These are phyloP conservation scores for Castanea mollissima DNA, from an alignment of 306 rosid genomes.

Conservation along the genomic window DNA sequence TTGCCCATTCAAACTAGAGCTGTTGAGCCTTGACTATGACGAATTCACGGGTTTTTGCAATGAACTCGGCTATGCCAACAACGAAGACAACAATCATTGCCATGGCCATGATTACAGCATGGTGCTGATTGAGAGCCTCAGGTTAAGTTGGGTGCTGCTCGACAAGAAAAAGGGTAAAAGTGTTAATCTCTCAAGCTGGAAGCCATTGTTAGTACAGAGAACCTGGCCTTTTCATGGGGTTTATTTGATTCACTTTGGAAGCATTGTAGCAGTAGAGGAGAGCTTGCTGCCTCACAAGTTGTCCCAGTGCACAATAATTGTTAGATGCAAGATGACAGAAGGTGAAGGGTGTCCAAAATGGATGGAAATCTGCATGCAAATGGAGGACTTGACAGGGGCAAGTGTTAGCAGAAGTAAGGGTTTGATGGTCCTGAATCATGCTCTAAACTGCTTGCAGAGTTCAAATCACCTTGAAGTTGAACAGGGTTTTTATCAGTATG, in stretches of 20 bases:
- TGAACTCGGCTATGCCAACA: not conserved
- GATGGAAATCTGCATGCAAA: not conserved
- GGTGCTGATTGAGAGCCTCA: not conserved
- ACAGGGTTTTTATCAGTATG: not conserved
- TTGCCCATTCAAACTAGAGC: not conserved
- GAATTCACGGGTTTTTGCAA: not conserved
- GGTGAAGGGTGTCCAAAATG: not conserved
- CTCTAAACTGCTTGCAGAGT: not conserved
- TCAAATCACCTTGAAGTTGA: not conserved
- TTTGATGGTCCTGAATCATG: not conserved
- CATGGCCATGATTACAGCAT: not conserved
- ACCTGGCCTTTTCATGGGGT: not conserved
- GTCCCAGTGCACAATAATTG: not conserved
- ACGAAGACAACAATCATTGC: not conserved
- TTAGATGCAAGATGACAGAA: not conserved
- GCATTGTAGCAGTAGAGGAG: not conserved
- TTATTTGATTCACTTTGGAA: not conserved
- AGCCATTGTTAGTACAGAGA: not conserved
- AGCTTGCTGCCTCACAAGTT: not conserved
- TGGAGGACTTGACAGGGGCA: not conserved
- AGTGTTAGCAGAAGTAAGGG: not conserved
- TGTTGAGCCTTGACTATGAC: not conserved
- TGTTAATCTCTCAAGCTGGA: conserved; percentile 2
- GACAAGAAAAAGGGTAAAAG: not conserved
- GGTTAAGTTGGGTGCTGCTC: conserved; percentile 3